These are phyloP conservation scores for Arthroderma uncinatum DNA, from an alignment of 2,329 filamentous ascomycete genomes.

Conservation along the genomic window DNA sequence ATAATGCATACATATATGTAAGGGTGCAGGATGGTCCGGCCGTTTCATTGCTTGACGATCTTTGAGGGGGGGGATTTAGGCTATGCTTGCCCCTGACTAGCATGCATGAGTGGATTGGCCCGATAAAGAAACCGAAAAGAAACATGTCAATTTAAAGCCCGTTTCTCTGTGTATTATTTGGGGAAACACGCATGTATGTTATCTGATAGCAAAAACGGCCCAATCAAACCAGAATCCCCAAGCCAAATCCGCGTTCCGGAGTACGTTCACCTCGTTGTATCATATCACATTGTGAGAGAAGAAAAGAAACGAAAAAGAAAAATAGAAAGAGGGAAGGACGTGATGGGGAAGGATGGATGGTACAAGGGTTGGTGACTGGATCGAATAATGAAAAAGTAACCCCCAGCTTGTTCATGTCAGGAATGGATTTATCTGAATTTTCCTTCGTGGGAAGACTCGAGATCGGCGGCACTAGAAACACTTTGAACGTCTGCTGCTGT, in stretches of 20 bases:
- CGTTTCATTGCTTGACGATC: conserved; percentile 2
- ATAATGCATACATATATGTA: background rate
- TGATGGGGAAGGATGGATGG: background rate
- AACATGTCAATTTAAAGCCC: background rate
- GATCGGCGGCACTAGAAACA: conserved; percentile 24
- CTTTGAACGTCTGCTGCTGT: conserved; percentile 27
- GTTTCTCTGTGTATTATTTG: background rate
- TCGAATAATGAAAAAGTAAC: background rate
- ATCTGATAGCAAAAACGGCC: background rate
- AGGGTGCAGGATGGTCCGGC: background rate
- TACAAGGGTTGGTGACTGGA: background rate
- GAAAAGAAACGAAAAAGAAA: background rate
- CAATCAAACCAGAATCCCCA: background rate
- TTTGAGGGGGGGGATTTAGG: background rate
- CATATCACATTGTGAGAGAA: background rate
- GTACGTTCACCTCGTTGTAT: conserved; percentile 2
- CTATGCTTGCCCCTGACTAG: conserved; percentile 1
- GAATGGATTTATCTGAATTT: conserved; percentile 6
- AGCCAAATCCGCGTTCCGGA: background rate
- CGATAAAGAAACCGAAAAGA: background rate
- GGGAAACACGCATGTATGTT: background rate
- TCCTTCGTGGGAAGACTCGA: conserved; percentile 12
- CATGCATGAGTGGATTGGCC: background rate
- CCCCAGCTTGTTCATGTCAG: background rate
- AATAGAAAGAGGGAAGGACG: too few relatives aligned